Base-by-base conservation (phyloP, 2,329 filamentous ascomycete genomes). In the Colletotrichum gloeosporioides region DNA sequence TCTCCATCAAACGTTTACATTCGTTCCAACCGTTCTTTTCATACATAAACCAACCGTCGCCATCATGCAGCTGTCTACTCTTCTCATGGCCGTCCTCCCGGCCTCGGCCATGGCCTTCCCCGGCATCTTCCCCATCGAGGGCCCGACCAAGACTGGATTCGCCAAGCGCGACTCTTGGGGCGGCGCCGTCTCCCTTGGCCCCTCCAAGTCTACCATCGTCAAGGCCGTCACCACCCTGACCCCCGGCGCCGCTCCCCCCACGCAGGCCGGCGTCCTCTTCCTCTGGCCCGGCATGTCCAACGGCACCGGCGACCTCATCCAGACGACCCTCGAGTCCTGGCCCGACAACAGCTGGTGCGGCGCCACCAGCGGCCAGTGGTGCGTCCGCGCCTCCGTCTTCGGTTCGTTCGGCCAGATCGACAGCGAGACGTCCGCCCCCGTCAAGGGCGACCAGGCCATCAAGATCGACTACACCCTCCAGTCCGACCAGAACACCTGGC, bases 271-370 rank as follows among this genome's bases (percentile, higher is more conserved):
- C 10, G 80, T 80, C 34, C 81, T 87, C 1, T 87, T 86, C 79
- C 82, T 88, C 59, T 87, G 85, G 85, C 86, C 85, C 8, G 86
- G 86, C 7, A 87, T 87, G 84, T 86, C 83, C 74, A 88, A 87
- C 77, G 85, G 86, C 49, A 87, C 86, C 7, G 85, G 86, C 3
- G 83, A 87, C 69, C 80, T 87, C 18, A 79, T 87, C 67, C 85
- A 87, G 75, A 84, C 85, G 0, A 87, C 85, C 0, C 80, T 87
- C 8, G 85, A 88, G 77, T 83, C 81, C 22, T 87, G 85, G 86
- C 78, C 83, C 9, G 80, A 81, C 69, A 87, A 87, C 77, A 77
- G 78, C 29, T 87, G 85, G 85, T 87, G 86, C 75, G 85, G 85
- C 49, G 86, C 84, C 18, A 73, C 53, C 3, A 77, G 80, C 3